Evolutionary conservation across 208 protist genomes (phyloP).

Genomic region (Trypanosoma theileri): DNA sequence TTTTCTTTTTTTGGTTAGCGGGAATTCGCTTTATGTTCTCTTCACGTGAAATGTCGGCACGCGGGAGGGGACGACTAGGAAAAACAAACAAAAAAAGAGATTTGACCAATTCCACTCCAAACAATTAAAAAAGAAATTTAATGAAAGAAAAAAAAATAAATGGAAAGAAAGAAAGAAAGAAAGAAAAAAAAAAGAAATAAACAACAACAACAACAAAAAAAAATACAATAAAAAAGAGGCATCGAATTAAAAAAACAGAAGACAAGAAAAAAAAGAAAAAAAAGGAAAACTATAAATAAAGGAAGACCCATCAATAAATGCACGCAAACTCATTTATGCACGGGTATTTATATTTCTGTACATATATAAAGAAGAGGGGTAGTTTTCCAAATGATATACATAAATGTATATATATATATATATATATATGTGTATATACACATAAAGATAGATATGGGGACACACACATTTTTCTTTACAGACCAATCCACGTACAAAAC

Average conservation of each 20-base stretch:
- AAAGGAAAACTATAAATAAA: not conserved
- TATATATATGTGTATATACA: too few relatives aligned
- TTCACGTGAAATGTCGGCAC: too few relatives aligned
- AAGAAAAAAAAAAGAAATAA: slow-evolving; percentile 7
- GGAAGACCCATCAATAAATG: not conserved
- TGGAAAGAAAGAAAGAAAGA: slow-evolving; percentile 5
- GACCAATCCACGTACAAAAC: not conserved
- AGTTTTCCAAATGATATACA: too few relatives aligned
- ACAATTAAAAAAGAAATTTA: too few relatives aligned
- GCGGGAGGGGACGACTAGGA: too few relatives aligned
- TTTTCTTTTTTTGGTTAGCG: not conserved
- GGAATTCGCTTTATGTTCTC: too few relatives aligned
- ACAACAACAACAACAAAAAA: not conserved
- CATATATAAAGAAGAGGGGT: too few relatives aligned
- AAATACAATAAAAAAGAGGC: not conserved
- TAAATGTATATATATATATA: too few relatives aligned
- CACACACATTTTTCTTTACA: not conserved
- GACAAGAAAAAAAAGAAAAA: not conserved
- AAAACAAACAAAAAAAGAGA: too few relatives aligned
- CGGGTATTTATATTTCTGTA: not conserved
- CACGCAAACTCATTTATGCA: slow-evolving; percentile 16
- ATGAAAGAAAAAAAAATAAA: not conserved
- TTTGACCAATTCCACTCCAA: too few relatives aligned
- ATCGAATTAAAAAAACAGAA: not conserved
- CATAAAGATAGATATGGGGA: too few relatives aligned